Evolutionary conservation across 2,329 filamentous ascomycete genomes (phyloP), one percentile per base, ranked within the genome.

Genomic region (Beauveria pseudobassiana): DNA sequence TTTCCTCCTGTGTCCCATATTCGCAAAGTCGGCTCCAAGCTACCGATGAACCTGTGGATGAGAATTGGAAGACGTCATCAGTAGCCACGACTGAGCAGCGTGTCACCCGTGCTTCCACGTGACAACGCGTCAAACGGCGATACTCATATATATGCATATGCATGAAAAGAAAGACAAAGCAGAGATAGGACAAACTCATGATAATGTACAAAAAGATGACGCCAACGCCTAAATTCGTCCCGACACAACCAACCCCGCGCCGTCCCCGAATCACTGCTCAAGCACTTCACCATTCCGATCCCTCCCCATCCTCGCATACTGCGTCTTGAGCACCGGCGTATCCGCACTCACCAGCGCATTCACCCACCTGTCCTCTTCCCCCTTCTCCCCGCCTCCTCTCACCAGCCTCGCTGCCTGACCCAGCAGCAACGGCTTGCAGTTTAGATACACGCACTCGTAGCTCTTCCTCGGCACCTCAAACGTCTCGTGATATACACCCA

Each of bases 401-500:
- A 56, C 50, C 60, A 51, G 43, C 3, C 73, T 68, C 9, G 66
- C 63, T 0, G 68, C 66, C 3, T 65, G 65, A 2, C 74, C 77
- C 55, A 79, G 61, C 43, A 78, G 58, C 5, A 70, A 63, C 1
- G 77, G 77, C 59, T 66, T 70, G 65, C 75, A 76, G 63, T 81
- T 78, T 8, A 75, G 64, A 65, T 84, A 83, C 24, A 85, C 73
- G 2, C 73, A 78, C 75, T 86, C 82, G 70, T 80, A 82, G 9
- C 72, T 71, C 3, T 75, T 73, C 3, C 71, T 69, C 1, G 75
- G 75, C 5, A 78, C 76, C 28, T 75, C 70, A 64, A 80, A 84
- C 0, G 78, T 76, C 75, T 86, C 83, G 67, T 86, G 83, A 63
- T 75, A 84, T 64, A 85, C 79, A 5, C 76, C 76, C 26, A 85